Percentiles rank a stretch among this genome's conserved stretches.
Evolutionary conservation across 2,329 filamentous ascomycete species (phyloP).

Genomic region (Cladophialophora yegresii): DNA sequence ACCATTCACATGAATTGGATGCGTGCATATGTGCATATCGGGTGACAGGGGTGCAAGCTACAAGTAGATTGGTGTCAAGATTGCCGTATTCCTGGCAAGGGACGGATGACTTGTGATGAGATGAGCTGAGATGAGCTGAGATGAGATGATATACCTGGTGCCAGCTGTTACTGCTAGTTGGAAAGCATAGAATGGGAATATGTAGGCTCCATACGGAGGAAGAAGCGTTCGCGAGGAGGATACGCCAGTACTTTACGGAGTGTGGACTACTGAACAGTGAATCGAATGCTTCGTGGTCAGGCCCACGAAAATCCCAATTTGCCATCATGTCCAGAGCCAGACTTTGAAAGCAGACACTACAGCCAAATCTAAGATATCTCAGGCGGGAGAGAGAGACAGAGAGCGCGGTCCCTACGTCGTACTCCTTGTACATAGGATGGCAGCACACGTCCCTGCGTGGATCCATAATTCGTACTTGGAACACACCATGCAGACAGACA

Average conservation of each 20-base stretch:
- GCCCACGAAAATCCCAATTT: background rate
- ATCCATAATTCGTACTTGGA: too few species aligned
- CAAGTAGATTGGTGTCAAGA: background rate
- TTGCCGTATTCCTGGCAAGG: background rate
- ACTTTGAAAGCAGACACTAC: background rate
- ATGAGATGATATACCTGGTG: background rate
- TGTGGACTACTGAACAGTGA: too few species aligned
- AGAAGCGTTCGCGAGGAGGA: too few species aligned
- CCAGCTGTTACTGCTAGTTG: background rate
- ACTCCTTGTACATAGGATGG: too few species aligned
- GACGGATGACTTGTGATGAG: background rate
- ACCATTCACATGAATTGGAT: background rate
- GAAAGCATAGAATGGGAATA: background rate
- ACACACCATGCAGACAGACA: too few species aligned
- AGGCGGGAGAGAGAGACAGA: too few species aligned
- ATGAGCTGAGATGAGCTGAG: background rate
- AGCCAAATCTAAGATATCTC: too few species aligned
- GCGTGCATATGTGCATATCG: background rate
- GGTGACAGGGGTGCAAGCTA: background rate
- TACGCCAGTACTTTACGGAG: background rate
- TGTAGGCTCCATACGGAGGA: too few species aligned
- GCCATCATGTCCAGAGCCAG: too few species aligned
- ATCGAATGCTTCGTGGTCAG: too few species aligned
- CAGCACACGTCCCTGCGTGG: too few species aligned
- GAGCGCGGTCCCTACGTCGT: too few species aligned